Percentiles rank a stretch among this genome's conserved stretches.
phyloP scores from a whole-genome alignment of 148 eudicot species.

The Silene latifolia region DNA sequence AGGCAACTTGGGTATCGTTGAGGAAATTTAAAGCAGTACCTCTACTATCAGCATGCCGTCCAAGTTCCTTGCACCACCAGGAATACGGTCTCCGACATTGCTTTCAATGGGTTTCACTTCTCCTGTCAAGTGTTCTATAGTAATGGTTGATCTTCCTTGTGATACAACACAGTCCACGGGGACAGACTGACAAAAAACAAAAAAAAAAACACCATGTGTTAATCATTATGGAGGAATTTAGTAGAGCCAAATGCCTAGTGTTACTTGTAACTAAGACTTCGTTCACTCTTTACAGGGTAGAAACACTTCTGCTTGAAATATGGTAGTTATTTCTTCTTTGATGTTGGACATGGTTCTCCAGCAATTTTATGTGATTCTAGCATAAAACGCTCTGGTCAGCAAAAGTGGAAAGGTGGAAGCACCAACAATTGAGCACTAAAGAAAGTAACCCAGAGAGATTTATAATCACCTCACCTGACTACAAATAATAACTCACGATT shows the following conservation, averaged over 20 bases:
- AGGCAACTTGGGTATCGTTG: neutral
- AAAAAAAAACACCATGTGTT: constrained; percentile 13
- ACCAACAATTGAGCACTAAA: no score
- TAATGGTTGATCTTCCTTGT: constrained; percentile 91
- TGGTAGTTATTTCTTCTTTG: neutral
- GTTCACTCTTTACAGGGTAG: no score
- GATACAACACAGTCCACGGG: constrained; percentile 95
- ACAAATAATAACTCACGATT: no score
- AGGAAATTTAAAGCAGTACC: constrained; percentile 38
- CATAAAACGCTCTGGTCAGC: no score
- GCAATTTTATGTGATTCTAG: no score
- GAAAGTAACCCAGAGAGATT: no score
- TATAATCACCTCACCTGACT: no score
- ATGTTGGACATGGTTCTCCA: neutral
- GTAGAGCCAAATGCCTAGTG: constrained; percentile 1
- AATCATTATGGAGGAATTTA: neutral
- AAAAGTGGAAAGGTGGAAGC: no score
- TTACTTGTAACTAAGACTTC: no score
- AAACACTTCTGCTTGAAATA: neutral
- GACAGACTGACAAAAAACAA: constrained; percentile 81
- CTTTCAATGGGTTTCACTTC: constrained; percentile 87
- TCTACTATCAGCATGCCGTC: constrained; percentile 95
- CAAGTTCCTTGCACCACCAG: constrained; percentile 96
- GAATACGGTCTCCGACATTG: constrained; percentile 73
- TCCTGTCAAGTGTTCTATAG: constrained; percentile 96